Conservation (phyloP, 2,329 filamentous ascomycete species). For the Diplocarpon mali region DNA sequence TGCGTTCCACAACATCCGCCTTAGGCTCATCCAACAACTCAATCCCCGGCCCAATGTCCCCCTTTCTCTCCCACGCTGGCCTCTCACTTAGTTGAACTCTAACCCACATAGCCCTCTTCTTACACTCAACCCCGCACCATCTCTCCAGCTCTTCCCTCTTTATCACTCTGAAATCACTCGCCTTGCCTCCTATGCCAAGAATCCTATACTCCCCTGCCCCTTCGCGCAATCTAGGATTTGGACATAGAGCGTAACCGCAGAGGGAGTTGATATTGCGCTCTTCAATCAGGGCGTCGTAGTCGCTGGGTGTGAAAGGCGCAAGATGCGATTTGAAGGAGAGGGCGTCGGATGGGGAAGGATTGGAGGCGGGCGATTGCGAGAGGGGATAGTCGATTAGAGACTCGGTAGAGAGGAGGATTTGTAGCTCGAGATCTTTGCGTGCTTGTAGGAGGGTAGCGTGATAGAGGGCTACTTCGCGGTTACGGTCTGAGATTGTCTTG, state of each 20-base stretch:
- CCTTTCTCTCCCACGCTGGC: constrained; percentile 69
- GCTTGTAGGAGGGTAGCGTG: constrained; percentile 76
- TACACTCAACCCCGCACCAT: constrained; percentile 79
- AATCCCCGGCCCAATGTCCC: constrained; percentile 31
- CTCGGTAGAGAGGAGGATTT: constrained; percentile 64
- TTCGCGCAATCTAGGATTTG: constrained; percentile 46
- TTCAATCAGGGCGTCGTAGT: constrained; percentile 80
- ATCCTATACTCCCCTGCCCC: constrained; percentile 56
- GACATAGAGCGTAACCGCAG: constrained; percentile 80
- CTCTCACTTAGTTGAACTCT: constrained; percentile 80
- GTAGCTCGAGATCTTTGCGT: constrained; percentile 64
- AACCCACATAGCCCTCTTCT: constrained; percentile 69
- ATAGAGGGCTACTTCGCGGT: constrained; percentile 58
- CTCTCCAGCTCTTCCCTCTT: constrained; percentile 62
- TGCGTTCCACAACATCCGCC: constrained; percentile 26
- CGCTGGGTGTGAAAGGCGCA: constrained; percentile 66
- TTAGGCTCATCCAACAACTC: constrained; percentile 58
- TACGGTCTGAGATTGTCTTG: constrained; percentile 37
- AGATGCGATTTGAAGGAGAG: constrained; percentile 55
- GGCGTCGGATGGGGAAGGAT: constrained; percentile 48
- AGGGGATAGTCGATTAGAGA: constrained; percentile 33
- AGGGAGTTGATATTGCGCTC: constrained; percentile 76
- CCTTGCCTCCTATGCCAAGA: constrained; percentile 37
- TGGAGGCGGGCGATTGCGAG: constrained; percentile 10
- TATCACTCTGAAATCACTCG: constrained; percentile 54